phyloP scores from a whole-genome alignment of 108 stramenopile species.

The Cyclotella atomus region DNA sequence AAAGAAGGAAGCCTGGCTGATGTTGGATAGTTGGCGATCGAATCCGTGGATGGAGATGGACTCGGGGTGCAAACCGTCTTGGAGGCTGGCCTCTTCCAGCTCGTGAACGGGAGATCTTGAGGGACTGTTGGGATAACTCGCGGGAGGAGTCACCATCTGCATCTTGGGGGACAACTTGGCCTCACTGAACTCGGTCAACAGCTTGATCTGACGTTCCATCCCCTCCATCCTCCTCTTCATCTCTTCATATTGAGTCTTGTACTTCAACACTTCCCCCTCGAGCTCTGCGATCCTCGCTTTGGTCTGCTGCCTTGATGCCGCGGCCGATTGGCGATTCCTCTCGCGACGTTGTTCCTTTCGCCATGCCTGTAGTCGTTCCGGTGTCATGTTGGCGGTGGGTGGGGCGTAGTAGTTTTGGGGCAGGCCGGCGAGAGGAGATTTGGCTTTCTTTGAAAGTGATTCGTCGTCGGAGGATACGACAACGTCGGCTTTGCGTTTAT shows the following conservation, averaged over 20 bases:
- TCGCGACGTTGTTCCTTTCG: slow-evolving; percentile 81
- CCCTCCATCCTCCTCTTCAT: slow-evolving; percentile 30
- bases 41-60: slow-evolving; percentile 1
- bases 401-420: slow-evolving; percentile 46
- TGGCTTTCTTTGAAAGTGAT: slow-evolving; percentile 31
- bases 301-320: slow-evolving; percentile 66
- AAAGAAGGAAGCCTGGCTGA: neutral
- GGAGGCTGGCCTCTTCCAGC: neutral
- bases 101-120: neutral
- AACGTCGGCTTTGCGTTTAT: slow-evolving; percentile 28
- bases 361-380: slow-evolving; percentile 72
- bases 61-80: neutral
- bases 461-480: neutral
- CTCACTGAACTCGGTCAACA: slow-evolving; percentile 16
- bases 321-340: slow-evolving; percentile 78
- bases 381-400: slow-evolving; percentile 48
- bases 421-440: slow-evolving; percentile 31
- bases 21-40: neutral
- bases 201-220: slow-evolving; percentile 39
- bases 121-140: slow-evolving; percentile 36
- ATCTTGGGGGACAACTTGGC: no score
- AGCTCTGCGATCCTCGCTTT: slow-evolving; percentile 65
- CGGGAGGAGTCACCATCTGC: slow-evolving; percentile 15
- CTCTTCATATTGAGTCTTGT: slow-evolving; percentile 55
- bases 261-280: slow-evolving; percentile 60